These are phyloP conservation scores for Arachis monticola DNA, from an alignment of 331 rosid species.

Conservation along the genomic window DNA sequence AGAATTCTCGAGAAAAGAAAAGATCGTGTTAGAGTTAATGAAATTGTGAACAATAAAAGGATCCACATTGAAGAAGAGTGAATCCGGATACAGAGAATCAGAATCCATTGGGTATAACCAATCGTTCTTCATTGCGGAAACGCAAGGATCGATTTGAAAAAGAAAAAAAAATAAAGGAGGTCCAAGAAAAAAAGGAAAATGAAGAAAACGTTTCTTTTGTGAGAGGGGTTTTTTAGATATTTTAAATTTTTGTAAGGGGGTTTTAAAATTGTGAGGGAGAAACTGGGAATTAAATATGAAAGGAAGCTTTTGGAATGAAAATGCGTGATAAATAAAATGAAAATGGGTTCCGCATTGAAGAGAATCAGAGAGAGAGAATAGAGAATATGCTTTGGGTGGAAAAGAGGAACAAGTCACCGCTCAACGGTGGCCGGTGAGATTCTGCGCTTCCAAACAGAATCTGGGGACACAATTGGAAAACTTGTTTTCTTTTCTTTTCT, in stretches of 20 bases:
- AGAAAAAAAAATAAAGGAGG: neutral
- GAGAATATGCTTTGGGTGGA: conserved; percentile 59
- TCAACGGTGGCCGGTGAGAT: neutral
- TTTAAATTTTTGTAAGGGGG: neutral
- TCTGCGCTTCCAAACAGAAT: conserved; percentile 1
- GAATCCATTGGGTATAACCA: conserved; percentile 74
- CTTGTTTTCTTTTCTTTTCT: too few species aligned
- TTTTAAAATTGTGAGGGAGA: neutral
- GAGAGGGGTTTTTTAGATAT: neutral
- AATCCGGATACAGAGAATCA: conserved; percentile 54
- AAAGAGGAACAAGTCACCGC: conserved; percentile 39
- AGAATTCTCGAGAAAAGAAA: conserved; percentile 62
- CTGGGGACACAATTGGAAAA: conserved; percentile 16
- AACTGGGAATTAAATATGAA: conserved; percentile 14
- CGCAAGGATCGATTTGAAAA: neutral
- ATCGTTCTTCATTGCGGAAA: conserved; percentile 52
- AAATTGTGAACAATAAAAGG: conserved; percentile 53
- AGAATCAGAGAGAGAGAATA: neutral
- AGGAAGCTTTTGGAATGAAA: conserved; percentile 37
- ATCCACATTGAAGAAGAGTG: conserved; percentile 51
- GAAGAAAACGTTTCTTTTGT: too few species aligned
- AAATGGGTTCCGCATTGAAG: neutral
- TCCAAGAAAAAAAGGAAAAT: neutral
- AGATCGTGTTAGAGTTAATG: conserved; percentile 42
- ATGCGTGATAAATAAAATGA: neutral